Evolutionary conservation across 371 early-diverging fungal species (phyloP).

Genomic region (Mortierella sp.): DNA sequence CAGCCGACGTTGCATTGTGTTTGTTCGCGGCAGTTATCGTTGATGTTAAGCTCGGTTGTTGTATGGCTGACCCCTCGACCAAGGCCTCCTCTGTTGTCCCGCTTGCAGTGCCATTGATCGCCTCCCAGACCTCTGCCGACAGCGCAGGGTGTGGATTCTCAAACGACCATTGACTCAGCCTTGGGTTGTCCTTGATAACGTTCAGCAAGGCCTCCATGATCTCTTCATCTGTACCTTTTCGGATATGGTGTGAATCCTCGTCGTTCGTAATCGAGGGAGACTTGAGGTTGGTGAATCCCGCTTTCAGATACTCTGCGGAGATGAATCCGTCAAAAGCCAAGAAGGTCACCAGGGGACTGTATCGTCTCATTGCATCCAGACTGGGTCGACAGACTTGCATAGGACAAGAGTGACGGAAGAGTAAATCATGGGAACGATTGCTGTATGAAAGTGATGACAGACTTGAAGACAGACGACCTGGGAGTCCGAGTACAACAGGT

Average conservation of each 20-base stretch:
- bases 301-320: conserved; percentile 8
- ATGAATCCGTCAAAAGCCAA: conserved; percentile 12
- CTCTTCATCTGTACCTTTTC: conserved; percentile 7
- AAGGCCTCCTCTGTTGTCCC: not conserved
- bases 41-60: not conserved
- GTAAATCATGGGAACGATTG: not conserved
- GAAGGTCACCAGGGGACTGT: not conserved
- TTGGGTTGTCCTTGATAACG: conserved; percentile 9
- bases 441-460: not conserved
- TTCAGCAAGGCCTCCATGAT: conserved; percentile 13
- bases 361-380: conserved; percentile 5
- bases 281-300: conserved; percentile 14
- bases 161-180: conserved; percentile 12
- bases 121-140: conserved; percentile 11
- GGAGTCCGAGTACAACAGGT: not conserved
- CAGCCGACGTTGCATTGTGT: not conserved
- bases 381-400: conserved; percentile 3
- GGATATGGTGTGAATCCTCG: conserved; percentile 1
- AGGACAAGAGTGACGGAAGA: conserved; percentile 3
- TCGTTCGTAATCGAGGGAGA: conserved; percentile 5
- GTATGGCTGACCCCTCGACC: not conserved
- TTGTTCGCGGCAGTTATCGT: not conserved
- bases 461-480: conserved; percentile 16
- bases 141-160: conserved; percentile 5
- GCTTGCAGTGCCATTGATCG: conserved; percentile 1